phyloP scores from a whole-genome alignment of 2,329 filamentous ascomycete species.

The Metarhizium album region DNA sequence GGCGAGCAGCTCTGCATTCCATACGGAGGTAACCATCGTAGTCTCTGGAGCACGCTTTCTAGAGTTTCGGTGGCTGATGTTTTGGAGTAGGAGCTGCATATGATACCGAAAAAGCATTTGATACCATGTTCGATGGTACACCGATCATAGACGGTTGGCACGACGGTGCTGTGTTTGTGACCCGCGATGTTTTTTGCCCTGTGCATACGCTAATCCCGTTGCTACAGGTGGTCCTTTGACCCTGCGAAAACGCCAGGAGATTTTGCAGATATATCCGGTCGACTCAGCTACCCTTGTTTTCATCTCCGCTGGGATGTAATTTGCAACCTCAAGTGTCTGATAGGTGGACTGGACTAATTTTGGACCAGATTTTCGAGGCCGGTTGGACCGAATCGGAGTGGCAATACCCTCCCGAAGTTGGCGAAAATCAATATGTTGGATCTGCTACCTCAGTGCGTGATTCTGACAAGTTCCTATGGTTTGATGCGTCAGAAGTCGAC shows the following conservation, averaged over 20 bases:
- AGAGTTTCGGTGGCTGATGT: not conserved
- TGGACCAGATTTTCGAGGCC: slow-evolving; percentile 25
- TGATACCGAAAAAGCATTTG: slow-evolving; percentile 28
- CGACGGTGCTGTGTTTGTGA: slow-evolving; percentile 9
- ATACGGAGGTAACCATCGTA: slow-evolving; percentile 23
- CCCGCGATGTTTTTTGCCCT: not conserved
- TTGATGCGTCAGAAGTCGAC: slow-evolving; percentile 9
- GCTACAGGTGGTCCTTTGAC: slow-evolving; percentile 23
- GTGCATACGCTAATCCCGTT: not conserved
- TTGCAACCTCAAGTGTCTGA: not conserved
- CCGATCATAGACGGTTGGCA: slow-evolving; percentile 11
- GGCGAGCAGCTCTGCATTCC: slow-evolving; percentile 31
- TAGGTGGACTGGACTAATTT: not conserved
- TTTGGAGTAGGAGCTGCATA: slow-evolving; percentile 21
- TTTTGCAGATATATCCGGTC: slow-evolving; percentile 19
- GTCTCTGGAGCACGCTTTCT: not conserved
- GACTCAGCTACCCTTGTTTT: slow-evolving; percentile 21
- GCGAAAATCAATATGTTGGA: slow-evolving; percentile 30
- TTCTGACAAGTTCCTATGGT: slow-evolving; percentile 1
- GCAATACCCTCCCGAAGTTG: slow-evolving; percentile 29
- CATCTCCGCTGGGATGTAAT: slow-evolving; percentile 26
- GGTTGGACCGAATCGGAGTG: slow-evolving; percentile 29
- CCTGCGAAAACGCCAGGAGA: slow-evolving; percentile 16
- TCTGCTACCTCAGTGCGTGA: slow-evolving; percentile 23
- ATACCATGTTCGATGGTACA: slow-evolving; percentile 22